phyloP scores from a whole-genome alignment of 495 filamentous ascomycete species.

The Penicillium bovifimosum region DNA sequence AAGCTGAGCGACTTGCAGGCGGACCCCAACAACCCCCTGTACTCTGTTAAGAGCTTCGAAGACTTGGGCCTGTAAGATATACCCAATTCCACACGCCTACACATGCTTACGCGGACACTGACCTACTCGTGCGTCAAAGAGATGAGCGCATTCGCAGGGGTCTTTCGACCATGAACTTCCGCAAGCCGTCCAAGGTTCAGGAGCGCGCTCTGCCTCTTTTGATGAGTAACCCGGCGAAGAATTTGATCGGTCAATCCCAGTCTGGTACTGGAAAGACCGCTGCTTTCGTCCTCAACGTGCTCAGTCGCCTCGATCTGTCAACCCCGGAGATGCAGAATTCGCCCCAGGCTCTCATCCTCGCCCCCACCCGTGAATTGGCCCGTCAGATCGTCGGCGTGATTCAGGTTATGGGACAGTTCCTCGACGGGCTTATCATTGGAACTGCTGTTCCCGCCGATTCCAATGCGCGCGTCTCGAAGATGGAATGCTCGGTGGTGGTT shows the following conservation, averaged over 20 bases:
- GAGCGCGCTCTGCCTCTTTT: slow-evolving; percentile 87
- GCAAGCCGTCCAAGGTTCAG: slow-evolving; percentile 95
- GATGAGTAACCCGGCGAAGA: slow-evolving; percentile 71
- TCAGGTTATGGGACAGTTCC: slow-evolving; percentile 72
- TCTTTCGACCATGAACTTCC: slow-evolving; percentile 77
- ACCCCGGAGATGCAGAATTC: slow-evolving; percentile 43
- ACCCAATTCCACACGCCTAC: neutral
- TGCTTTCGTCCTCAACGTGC: slow-evolving; percentile 87
- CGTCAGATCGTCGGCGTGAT: slow-evolving; percentile 89
- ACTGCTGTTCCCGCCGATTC: slow-evolving; percentile 76
- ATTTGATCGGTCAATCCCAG: slow-evolving; percentile 96
- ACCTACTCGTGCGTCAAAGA: slow-evolving; percentile 21
- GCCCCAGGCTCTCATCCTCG: slow-evolving; percentile 85
- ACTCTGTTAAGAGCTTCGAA: slow-evolving; percentile 78
- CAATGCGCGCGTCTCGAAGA: slow-evolving; percentile 49
- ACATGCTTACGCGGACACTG: neutral
- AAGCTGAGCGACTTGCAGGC: slow-evolving; percentile 84
- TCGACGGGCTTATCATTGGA: slow-evolving; percentile 61
- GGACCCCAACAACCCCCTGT: slow-evolving; percentile 81
- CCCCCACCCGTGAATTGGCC: slow-evolving; percentile 89
- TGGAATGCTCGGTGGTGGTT: slow-evolving; percentile 73
- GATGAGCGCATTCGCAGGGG: slow-evolving; percentile 52
- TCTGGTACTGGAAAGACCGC: slow-evolving; percentile 98
- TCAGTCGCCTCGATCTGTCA: slow-evolving; percentile 71
- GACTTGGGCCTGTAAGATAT: slow-evolving; percentile 72